phyloP scores from a whole-genome alignment of 805 yeast species.

The Blastobotrys mokoenaii region DNA sequence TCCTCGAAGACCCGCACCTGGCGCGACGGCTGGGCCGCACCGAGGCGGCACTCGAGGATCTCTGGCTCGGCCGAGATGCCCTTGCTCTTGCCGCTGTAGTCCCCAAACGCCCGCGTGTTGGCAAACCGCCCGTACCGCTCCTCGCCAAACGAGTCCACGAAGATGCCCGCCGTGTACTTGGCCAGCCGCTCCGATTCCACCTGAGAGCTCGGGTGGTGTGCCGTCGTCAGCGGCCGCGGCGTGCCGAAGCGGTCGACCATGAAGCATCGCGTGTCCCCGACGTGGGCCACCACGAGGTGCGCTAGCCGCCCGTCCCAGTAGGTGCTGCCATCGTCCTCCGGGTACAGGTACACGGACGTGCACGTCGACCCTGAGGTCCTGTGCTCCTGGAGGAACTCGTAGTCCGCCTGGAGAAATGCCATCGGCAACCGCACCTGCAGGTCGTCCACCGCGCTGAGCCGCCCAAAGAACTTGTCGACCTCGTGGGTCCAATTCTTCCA shows the following conservation, averaged over 20 bases:
- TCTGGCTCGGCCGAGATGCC: conserved; percentile 95
- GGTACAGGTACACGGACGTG: conserved; percentile 54
- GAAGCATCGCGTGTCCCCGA: conserved; percentile 86
- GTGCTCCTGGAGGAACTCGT: conserved; percentile 36
- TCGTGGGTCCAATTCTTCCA: conserved; percentile 68
- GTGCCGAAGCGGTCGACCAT: conserved; percentile 74
- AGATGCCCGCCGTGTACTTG: conserved; percentile 51
- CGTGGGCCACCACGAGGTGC: conserved; percentile 71
- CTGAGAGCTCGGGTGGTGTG: conserved; percentile 84
- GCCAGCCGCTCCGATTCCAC: conserved; percentile 66
- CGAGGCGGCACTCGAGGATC: conserved; percentile 57
- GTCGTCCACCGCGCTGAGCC: conserved; percentile 40
- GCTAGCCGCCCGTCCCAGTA: conserved; percentile 65
- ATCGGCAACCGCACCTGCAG: conserved; percentile 52
- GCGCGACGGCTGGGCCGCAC: conserved; percentile 25
- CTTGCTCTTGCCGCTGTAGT: conserved; percentile 63
- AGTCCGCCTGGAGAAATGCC: conserved; percentile 59
- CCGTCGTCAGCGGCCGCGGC: conserved; percentile 68
- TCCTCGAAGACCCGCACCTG: conserved; percentile 44
- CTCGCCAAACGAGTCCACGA: conserved; percentile 89
- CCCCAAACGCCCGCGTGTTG: conserved; percentile 93
- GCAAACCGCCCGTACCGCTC: conserved; percentile 76
- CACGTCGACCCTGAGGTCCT: conserved; percentile 60
- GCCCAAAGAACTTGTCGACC: conserved; percentile 29
- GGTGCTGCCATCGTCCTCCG: conserved; percentile 28